Evolutionary conservation across 257 asterid species (phyloP).

Genomic region (Vinca minor): DNA sequence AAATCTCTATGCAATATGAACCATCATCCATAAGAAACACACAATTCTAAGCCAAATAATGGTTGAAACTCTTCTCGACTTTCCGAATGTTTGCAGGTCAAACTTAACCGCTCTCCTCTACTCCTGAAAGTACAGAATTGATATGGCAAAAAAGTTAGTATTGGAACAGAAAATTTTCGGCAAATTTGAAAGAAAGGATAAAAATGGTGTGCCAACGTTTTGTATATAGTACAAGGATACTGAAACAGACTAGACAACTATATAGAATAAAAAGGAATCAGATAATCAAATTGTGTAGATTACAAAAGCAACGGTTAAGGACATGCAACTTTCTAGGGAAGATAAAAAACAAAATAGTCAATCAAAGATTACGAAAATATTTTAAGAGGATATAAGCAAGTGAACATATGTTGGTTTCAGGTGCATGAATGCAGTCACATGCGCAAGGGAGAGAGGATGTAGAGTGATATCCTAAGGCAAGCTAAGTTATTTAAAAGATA

Average conservation of each 20-base stretch:
- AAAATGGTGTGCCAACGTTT: neutral
- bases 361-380: neutral
- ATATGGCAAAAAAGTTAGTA: neutral
- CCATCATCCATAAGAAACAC: neutral
- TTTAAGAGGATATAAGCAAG: too few species aligned
- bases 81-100: conserved; percentile 2
- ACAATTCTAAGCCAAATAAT: neutral
- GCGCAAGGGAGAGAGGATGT: neutral
- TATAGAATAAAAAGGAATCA: neutral
- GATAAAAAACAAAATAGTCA: neutral
- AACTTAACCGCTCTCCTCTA: too few species aligned
- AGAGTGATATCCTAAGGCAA: too few species aligned
- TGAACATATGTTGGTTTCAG: too few species aligned
- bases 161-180: neutral
- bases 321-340: neutral
- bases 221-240: neutral
- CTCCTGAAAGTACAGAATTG: conserved; percentile 11
- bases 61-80: neutral
- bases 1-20: conserved; percentile 8
- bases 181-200: neutral
- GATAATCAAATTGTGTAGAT: too few species aligned
- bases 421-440: neutral
- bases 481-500: too few species aligned
- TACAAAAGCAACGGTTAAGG: neutral
- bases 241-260: neutral